These are phyloP conservation scores for Ichthyophthirius multifiliis DNA, from an alignment of 169 alveolate species.

Conservation along the genomic window DNA sequence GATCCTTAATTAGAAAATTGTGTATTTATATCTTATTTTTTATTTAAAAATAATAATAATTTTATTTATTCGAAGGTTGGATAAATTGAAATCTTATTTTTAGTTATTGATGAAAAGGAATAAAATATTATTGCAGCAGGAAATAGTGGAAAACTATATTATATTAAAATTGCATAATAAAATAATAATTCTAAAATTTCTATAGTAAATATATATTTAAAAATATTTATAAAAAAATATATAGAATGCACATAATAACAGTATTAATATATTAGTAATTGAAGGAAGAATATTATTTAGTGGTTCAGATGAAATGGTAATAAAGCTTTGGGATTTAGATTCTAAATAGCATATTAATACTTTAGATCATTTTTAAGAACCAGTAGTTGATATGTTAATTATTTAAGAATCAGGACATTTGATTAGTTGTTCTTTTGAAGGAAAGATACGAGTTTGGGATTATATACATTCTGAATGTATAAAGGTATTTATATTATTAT, in stretches of 20 bases:
- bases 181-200: not conserved
- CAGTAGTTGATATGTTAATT: slow-evolving; percentile 44
- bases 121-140: slow-evolving; percentile 66
- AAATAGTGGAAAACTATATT: slow-evolving; percentile 43
- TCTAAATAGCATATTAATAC: slow-evolving; percentile 31
- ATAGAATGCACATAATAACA: slow-evolving; percentile 44
- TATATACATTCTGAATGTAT: slow-evolving; percentile 47
- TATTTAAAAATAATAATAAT: not conserved
- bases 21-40: not conserved
- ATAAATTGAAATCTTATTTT: slow-evolving; percentile 57
- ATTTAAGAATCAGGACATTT: slow-evolving; percentile 64
- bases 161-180: slow-evolving; percentile 41
- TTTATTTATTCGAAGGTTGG: not conserved
- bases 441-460: slow-evolving; percentile 54
- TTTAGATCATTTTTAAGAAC: slow-evolving; percentile 38
- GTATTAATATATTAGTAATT: slow-evolving; percentile 58
- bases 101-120: slow-evolving; percentile 45
- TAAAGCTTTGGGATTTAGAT: slow-evolving; percentile 57
- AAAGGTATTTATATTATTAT: not conserved
- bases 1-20: slow-evolving; percentile 1
- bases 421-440: slow-evolving; percentile 48
- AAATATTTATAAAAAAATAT: not conserved
- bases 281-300: slow-evolving; percentile 61
- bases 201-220: not conserved
- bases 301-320: slow-evolving; percentile 67